phyloP scores from a whole-genome alignment of 2,329 filamentous ascomycete species.

The Colletotrichum sojae region DNA sequence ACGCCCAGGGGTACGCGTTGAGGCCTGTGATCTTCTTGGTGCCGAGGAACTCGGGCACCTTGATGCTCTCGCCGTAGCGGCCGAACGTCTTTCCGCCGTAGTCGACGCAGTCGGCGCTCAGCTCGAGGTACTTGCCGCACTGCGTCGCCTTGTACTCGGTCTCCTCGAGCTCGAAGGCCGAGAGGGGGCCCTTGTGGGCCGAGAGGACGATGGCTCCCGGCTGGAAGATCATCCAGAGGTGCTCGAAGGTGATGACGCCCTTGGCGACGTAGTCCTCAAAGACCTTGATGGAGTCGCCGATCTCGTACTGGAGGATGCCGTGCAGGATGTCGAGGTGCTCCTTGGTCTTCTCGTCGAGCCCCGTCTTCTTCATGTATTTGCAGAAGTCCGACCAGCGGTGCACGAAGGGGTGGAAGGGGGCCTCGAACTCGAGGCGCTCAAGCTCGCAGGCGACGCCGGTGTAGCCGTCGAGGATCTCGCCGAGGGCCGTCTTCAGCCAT shows the following conservation, averaged over 20 bases:
- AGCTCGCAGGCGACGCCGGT: constrained; percentile 72
- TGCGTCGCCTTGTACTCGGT: constrained; percentile 54
- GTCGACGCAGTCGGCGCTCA: constrained; percentile 60
- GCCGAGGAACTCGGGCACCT: constrained; percentile 59
- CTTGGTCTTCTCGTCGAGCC: constrained; percentile 59
- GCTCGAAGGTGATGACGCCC: constrained; percentile 66
- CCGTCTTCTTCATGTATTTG: constrained; percentile 55
- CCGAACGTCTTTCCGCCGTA: constrained; percentile 65
- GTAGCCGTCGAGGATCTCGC: constrained; percentile 69
- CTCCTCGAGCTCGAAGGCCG: constrained; percentile 55
- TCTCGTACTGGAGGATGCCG: constrained; percentile 63
- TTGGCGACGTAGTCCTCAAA: constrained; percentile 67
- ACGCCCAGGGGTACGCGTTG: constrained; percentile 59
- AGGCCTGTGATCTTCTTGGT: constrained; percentile 60
- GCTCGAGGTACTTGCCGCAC: constrained; percentile 55
- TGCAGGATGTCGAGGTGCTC: constrained; percentile 63
- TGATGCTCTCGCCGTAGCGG: constrained; percentile 51
- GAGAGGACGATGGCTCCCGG: constrained; percentile 60
- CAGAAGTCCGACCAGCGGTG: constrained; percentile 72
- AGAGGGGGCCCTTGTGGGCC: constrained; percentile 54
- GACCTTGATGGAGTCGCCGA: constrained; percentile 64
- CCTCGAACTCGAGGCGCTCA: constrained; percentile 71
- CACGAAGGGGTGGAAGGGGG: constrained; percentile 75
- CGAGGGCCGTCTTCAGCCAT: constrained; percentile 69
- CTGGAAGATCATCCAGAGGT: constrained; percentile 68